Evolutionary conservation across 73 alveolate species (phyloP).

Genomic region (Tetrahymena borealis): DNA sequence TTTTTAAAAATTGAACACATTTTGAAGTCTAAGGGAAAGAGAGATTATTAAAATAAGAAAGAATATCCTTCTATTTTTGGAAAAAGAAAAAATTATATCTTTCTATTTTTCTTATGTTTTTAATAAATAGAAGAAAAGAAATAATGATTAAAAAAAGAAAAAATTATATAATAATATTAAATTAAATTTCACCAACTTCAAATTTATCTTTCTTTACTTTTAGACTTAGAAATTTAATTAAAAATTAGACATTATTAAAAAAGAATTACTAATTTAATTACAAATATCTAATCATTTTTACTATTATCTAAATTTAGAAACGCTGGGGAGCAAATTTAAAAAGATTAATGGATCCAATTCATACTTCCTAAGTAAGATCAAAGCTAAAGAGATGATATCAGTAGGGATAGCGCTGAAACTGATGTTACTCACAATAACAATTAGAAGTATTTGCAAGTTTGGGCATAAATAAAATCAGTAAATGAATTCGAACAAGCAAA

Average conservation of each 20-base stretch:
- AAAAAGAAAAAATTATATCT: not conserved
- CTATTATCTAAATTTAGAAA: not conserved
- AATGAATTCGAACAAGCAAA: not conserved
- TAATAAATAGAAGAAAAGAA: not conserved
- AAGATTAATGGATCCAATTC: not conserved
- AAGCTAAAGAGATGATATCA: not conserved
- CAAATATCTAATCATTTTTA: not conserved
- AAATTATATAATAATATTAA: not conserved
- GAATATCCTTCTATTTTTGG: not conserved
- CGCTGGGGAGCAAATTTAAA: not conserved
- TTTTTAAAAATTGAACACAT: too few species aligned
- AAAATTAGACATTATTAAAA: too few species aligned
- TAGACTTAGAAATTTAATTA: too few species aligned
- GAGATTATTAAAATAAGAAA: too few species aligned
- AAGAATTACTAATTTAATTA: too few species aligned
- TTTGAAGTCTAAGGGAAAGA: too few species aligned
- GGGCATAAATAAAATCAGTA: not conserved
- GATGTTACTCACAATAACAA: not conserved
- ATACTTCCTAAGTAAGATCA: not conserved
- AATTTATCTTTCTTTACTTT: not conserved
- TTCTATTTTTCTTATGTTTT: not conserved
- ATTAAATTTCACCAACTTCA: not conserved
- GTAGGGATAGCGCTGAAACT: not conserved
- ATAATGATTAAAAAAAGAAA: not conserved
- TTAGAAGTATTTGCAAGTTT: not conserved